Base-by-base conservation (phyloP, 495 filamentous ascomycete species). In the Penicillium cinerascens region DNA sequence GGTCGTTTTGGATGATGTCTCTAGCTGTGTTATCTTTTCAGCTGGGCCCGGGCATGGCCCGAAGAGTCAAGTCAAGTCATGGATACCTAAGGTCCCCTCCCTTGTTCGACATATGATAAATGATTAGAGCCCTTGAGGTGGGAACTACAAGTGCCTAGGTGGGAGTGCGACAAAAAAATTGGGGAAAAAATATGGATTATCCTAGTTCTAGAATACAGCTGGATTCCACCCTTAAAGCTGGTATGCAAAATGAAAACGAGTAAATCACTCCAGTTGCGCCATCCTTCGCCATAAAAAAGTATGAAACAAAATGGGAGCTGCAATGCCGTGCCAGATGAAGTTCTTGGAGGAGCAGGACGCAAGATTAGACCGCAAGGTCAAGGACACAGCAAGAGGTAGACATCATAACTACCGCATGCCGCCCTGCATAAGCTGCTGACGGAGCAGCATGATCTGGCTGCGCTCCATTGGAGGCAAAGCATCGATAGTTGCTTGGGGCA, bases 401-500 rank as follows among this genome's bases (percentile, higher is more conserved):
- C 41, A 45, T 33, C 37, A 29, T 9, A 21, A 54, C 49, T 58
- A 75, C 45, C 74, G 66, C 71, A 75, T 71, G 7, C 59, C 74
- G 33, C 74, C 68, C 36, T 75, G 66, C 70, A 78, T 70, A 40
- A 82, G 62, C 54, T 81, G 78, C 56, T 81, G 76, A 44, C 83
- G 73, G 29, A 95, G 67, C 25, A 82, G 73, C 76, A 95, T 78
- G 43, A 95, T 84, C 66, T 96, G 91, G 37, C 77, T 80, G 33
- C 88, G 77, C 54, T 91, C 84, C 23, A 77, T 76, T 17, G 88
- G 85, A 6, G 87, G 84, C 16, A 96, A 70, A 39, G 81, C 78
- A 65, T 92, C 85, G 59, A 96, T 88, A 47, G 83, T 78, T 48
- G 86, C 79, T 55, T 87, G 84, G 10, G 89, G 78, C 77, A 96